A percentile compares a stretch with the other conserved stretches of the same genome.
Evolutionary conservation across 1,284 basidiomycete species (phyloP).

Genomic region (Ceratorhiza oryzae-sativae): DNA sequence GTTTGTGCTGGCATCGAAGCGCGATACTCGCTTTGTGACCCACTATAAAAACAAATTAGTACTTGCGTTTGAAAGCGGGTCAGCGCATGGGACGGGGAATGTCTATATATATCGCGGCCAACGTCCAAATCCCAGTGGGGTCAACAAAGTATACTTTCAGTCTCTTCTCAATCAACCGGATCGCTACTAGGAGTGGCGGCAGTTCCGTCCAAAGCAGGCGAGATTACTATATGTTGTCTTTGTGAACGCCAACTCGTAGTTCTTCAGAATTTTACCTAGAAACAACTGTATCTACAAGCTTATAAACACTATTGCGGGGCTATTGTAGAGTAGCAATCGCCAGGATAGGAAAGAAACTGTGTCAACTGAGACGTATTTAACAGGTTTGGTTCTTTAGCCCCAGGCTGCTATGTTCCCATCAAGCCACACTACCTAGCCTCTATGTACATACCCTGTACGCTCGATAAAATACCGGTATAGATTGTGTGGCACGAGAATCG

Average conservation of each 20-base stretch:
- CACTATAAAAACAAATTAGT: conserved; percentile 66
- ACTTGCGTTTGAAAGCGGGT: conserved; percentile 82
- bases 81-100: conserved; percentile 64
- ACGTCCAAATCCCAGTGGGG: conserved; percentile 61
- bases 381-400: too few relatives aligned
- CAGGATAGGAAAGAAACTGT: too few relatives aligned
- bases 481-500: too few relatives aligned
- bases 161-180: conserved; percentile 72
- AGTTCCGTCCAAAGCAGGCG: conserved; percentile 49
- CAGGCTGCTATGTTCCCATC: too few relatives aligned
- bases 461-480: too few relatives aligned
- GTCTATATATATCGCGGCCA: conserved; percentile 77
- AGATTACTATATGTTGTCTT: conserved; percentile 67
- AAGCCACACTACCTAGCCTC: too few relatives aligned
- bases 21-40: conserved; percentile 82
- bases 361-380: too few relatives aligned
- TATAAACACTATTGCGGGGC: not conserved
- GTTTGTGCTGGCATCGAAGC: conserved; percentile 94
- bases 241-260: conserved; percentile 80
- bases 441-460: too few relatives aligned
- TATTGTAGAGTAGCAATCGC: too few relatives aligned
- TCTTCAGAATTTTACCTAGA: conserved; percentile 57
- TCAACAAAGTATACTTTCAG: conserved; percentile 78
- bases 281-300: not conserved
- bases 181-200: conserved; percentile 79